A percentile compares a stretch with the other conserved stretches of the same genome.
Conservation (phyloP, 257 asterid species). For the Gentiana straminea region DNA sequence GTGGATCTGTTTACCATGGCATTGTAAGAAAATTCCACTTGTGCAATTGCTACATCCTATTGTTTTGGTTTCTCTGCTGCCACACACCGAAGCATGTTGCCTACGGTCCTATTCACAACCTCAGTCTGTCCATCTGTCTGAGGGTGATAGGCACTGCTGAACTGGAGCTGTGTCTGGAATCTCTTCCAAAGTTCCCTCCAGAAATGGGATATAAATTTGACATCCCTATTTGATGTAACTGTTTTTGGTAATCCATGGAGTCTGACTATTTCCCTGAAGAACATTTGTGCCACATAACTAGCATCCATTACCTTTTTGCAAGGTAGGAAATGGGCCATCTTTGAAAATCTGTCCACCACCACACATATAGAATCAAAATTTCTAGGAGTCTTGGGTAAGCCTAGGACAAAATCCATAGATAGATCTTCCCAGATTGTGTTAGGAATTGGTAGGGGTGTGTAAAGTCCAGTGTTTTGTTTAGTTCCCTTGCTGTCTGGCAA, state of each 20-base stretch:
- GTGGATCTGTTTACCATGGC: neutral
- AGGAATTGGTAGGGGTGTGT: no score
- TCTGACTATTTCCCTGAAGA: neutral
- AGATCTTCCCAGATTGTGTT: no score
- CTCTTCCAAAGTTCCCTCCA: neutral
- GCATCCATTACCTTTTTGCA: neutral
- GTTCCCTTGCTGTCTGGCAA: no score
- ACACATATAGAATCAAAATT: neutral
- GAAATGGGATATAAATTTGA: neutral
- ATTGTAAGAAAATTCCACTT: neutral
- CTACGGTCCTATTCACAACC: neutral
- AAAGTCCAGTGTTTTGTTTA: no score
- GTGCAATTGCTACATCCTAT: neutral
- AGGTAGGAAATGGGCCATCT: neutral
- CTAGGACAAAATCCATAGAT: no score
- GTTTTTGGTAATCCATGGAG: neutral
- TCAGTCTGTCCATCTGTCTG: neutral
- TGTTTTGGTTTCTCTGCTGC: neutral
- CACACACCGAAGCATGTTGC: neutral
- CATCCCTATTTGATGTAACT: neutral
- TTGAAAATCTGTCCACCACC: neutral
- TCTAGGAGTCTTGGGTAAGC: neutral
- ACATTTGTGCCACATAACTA: neutral
- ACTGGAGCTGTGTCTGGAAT: neutral
- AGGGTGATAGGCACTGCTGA: neutral